These are phyloP conservation scores for Podaxis mareebaensis DNA, from an alignment of 768 basidiomycete species.

Conservation along the genomic window DNA sequence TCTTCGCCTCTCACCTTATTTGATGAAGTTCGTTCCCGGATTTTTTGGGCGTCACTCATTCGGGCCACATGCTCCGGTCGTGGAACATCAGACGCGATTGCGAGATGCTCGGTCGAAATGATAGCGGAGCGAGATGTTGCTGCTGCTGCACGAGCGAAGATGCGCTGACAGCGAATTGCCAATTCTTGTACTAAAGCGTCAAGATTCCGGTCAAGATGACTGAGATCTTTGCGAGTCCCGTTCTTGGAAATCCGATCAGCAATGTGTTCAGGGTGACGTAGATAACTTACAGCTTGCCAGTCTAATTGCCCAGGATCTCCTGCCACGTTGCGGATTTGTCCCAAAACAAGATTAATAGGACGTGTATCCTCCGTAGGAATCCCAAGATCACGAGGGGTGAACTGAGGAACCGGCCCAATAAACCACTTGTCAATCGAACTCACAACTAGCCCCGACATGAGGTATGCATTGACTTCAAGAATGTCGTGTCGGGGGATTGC, in stretches of 20 bases:
- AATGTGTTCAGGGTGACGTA: conserved; percentile 27
- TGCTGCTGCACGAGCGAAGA: conserved; percentile 63
- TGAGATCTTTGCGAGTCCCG: conserved; percentile 48
- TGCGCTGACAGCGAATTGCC: conserved; percentile 55
- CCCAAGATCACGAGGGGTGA: conserved; percentile 51
- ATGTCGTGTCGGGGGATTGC: conserved; percentile 62
- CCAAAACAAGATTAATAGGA: conserved; percentile 41
- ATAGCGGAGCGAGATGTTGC: conserved; percentile 65
- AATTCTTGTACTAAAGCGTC: conserved; percentile 64
- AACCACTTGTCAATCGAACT: conserved; percentile 84
- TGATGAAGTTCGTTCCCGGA: conserved; percentile 56
- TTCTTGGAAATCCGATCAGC: conserved; percentile 36
- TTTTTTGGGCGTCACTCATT: conserved; percentile 11
- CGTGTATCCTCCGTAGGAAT: conserved; percentile 35
- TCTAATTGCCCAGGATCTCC: conserved; percentile 46
- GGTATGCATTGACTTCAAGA: conserved; percentile 79
- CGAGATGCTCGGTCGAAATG: conserved; percentile 13
- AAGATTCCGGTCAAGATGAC: conserved; percentile 67
- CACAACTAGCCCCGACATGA: conserved; percentile 65
- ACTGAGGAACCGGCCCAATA: conserved; percentile 57
- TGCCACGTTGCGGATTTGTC: conserved; percentile 49
- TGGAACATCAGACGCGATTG: conserved; percentile 3
- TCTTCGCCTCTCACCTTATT: conserved; percentile 46
- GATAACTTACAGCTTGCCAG: conserved; percentile 53
- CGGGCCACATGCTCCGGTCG: conserved; percentile 8